Percentiles rank a stretch among this genome's conserved stretches.
These are phyloP conservation scores for Auriscalpium orientale DNA, from an alignment of 768 basidiomycete genomes.

Conservation along the genomic window DNA sequence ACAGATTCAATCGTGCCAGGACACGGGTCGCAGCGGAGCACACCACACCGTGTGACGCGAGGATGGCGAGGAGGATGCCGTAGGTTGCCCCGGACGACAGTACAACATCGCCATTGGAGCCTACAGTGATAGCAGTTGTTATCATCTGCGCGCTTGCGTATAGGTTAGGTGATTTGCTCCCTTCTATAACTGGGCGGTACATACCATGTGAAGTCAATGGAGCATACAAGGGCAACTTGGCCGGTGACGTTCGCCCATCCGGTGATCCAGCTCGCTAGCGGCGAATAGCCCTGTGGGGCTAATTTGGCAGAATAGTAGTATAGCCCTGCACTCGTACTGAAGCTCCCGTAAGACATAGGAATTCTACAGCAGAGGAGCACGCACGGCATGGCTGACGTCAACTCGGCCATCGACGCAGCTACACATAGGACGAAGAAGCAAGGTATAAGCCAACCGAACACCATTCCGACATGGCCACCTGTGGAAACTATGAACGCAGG, in stretches of 20 bases:
- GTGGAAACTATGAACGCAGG: neutral
- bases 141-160: slow-evolving; percentile 62
- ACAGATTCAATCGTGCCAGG: slow-evolving; percentile 60
- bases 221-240: slow-evolving; percentile 61
- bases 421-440: slow-evolving; percentile 59
- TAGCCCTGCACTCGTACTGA: slow-evolving; percentile 68
- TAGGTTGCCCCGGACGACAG: slow-evolving; percentile 57
- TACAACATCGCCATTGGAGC: slow-evolving; percentile 42
- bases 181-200: slow-evolving; percentile 8
- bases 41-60: slow-evolving; percentile 60
- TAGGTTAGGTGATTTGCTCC: too few relatives aligned
- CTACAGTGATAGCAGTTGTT: slow-evolving; percentile 58
- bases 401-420: slow-evolving; percentile 66
- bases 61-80: slow-evolving; percentile 56
- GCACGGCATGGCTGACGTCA: slow-evolving; percentile 71
- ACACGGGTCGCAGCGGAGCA: slow-evolving; percentile 63
- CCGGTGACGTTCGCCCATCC: slow-evolving; percentile 74
- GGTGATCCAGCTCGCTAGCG: slow-evolving; percentile 61
- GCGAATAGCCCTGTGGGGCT: slow-evolving; percentile 52
- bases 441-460: slow-evolving; percentile 73
- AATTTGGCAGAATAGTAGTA: slow-evolving; percentile 76
- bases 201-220: slow-evolving; percentile 67
- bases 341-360: neutral
- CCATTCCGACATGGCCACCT: slow-evolving; percentile 74
- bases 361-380: neutral